Percentiles rank a stretch among this genome's conserved stretches.
These are phyloP conservation scores for Aspergillus homomorphus DNA, from an alignment of 495 filamentous ascomycete genomes.

Conservation along the genomic window DNA sequence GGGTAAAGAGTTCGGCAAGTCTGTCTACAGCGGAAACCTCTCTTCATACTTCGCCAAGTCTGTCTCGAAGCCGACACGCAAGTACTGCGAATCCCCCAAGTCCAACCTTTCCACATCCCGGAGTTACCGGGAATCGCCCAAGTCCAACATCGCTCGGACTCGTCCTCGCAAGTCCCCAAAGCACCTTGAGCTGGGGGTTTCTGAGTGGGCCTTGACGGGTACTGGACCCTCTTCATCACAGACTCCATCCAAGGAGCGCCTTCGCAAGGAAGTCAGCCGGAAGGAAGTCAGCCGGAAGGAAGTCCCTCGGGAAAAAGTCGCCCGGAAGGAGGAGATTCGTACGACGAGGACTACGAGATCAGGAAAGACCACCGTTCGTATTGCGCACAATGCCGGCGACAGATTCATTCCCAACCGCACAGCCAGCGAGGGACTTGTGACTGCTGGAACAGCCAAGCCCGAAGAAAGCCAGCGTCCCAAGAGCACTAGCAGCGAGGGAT, in stretches of 20 bases:
- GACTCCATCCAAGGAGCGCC: slow-evolving; percentile 66
- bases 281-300: slow-evolving; percentile 1
- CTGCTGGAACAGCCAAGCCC: slow-evolving; percentile 77
- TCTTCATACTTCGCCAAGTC: slow-evolving; percentile 69
- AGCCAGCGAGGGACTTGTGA: slow-evolving; percentile 83
- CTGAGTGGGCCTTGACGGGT: slow-evolving; percentile 86
- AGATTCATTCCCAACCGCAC: slow-evolving; percentile 93
- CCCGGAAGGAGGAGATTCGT: slow-evolving; percentile 14
- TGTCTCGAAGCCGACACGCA: slow-evolving; percentile 25
- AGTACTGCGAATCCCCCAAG: slow-evolving; percentile 76
- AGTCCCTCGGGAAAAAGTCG: slow-evolving; percentile 43
- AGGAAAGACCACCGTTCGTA: slow-evolving; percentile 66
- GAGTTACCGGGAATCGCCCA: slow-evolving; percentile 70
- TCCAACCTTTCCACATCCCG: slow-evolving; percentile 73
- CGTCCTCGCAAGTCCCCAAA: slow-evolving; percentile 60
- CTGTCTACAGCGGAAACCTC: slow-evolving; percentile 71
- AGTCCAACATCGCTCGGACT: slow-evolving; percentile 85
- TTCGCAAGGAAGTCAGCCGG: slow-evolving; percentile 44
- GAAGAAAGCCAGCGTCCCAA: slow-evolving; percentile 67
- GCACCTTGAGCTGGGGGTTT: slow-evolving; percentile 87
- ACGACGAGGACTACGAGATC: slow-evolving; percentile 56
- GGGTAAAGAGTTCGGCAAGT: slow-evolving; percentile 40
- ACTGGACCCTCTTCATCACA: slow-evolving; percentile 65
- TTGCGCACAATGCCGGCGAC: slow-evolving; percentile 74
- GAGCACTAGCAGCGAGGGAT: slow-evolving; percentile 64